phyloP scores from a whole-genome alignment of 2,329 filamentous ascomycete species.

The Diaporthe citriasiana region DNA sequence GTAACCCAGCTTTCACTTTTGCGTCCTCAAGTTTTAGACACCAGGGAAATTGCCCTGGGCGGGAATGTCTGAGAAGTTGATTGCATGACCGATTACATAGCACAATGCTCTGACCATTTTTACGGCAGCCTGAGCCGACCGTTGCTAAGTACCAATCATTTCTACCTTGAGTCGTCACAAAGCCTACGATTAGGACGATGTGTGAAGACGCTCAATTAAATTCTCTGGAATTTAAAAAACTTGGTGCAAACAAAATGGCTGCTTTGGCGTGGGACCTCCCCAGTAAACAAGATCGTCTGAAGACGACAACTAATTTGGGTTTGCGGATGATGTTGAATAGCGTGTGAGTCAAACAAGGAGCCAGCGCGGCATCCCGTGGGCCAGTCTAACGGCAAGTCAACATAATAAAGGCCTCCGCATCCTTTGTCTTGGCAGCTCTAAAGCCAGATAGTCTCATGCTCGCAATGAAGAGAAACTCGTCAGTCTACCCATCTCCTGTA shows the following conservation, averaged over 20 bases:
- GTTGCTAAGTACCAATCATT: neutral
- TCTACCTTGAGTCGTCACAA: neutral
- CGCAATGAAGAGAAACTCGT: neutral
- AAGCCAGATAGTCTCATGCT: neutral
- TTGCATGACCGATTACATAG: neutral
- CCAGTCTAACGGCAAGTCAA: neutral
- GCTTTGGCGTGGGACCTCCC: too few species aligned
- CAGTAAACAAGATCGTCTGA: neutral
- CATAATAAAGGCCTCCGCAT: neutral
- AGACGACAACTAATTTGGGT: neutral
- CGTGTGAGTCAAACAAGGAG: neutral
- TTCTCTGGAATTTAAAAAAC: neutral
- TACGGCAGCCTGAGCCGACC: too few species aligned
- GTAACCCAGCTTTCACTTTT: too few species aligned
- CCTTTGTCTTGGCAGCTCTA: neutral
- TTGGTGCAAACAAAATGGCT: neutral
- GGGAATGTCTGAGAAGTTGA: neutral
- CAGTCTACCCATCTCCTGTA: neutral
- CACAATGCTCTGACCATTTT: neutral
- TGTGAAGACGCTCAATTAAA: neutral
- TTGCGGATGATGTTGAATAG: neutral
- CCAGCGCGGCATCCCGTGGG: neutral
- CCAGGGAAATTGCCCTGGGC: neutral
- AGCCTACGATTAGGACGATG: neutral
- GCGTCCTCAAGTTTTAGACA: too few species aligned